phyloP scores from a whole-genome alignment of 768 basidiomycete species.

The Rhizopogon vulgaris region DNA sequence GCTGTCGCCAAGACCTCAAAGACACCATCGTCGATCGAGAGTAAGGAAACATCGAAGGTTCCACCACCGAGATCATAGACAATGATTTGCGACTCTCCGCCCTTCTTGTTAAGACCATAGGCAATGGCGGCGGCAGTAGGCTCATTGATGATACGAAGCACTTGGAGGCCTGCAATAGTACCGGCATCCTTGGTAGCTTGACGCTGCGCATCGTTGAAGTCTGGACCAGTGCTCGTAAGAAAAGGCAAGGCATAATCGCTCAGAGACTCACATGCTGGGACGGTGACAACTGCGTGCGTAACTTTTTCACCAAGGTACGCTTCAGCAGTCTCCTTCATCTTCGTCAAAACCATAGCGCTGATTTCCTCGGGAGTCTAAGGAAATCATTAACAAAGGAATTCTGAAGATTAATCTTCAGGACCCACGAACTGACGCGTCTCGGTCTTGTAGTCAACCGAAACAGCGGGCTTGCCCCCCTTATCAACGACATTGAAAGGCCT shows the following conservation, averaged over 20 bases:
- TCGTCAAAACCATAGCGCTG: constrained; percentile 88
- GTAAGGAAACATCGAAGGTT: constrained; percentile 97
- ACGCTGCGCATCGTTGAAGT: constrained; percentile 99
- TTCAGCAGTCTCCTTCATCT: constrained; percentile 99
- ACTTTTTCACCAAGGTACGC: constrained; percentile 95
- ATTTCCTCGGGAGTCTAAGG: constrained; percentile 88
- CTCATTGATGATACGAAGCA: constrained; percentile 97
- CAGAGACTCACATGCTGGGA: constrained; percentile 73
- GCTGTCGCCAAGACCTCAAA: constrained; percentile 88
- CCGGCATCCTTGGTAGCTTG: constrained; percentile 99
- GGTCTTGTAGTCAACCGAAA: constrained; percentile 73
- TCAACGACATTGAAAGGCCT: constrained; percentile 73
- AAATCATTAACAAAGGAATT: not conserved
- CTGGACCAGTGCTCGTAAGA: constrained; percentile 39
- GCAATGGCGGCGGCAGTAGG: constrained; percentile 97
- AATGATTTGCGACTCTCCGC: constrained; percentile 90
- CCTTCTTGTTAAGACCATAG: constrained; percentile 96
- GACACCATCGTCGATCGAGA: constrained; percentile 91
- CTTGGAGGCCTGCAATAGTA: constrained; percentile 88
- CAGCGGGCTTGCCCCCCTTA: constrained; percentile 74
- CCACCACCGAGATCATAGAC: constrained; percentile 99
- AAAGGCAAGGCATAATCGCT: not conserved
- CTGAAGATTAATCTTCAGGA: constrained; percentile 8
- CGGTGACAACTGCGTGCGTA: constrained; percentile 96
- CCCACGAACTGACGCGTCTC: constrained; percentile 80